Evolutionary conservation across 306 rosid genomes (phyloP).

Genomic region (Medicago lupulina): DNA sequence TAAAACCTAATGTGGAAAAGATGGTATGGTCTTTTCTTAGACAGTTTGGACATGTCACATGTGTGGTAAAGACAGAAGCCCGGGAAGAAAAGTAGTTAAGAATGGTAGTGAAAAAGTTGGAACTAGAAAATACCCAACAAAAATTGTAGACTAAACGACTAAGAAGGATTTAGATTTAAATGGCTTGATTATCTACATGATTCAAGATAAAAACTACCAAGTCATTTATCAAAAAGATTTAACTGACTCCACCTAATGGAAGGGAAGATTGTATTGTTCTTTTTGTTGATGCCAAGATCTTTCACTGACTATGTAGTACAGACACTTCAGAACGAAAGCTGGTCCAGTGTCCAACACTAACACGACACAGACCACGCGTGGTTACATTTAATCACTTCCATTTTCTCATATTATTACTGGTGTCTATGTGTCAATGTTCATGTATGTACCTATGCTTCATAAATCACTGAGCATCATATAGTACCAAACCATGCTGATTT

Average conservation of each 20-base stretch:
- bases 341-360: background rate
- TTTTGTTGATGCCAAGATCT: background rate
- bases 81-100: background rate
- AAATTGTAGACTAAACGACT: background rate
- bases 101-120: background rate
- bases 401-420: background rate
- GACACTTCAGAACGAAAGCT: background rate
- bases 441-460: background rate
- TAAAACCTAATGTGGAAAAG: background rate
- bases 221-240: background rate
- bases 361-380: background rate
- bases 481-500: background rate
- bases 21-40: background rate
- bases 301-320: background rate
- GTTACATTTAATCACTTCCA: background rate
- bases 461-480: background rate
- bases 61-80: background rate
- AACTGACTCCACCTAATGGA: background rate
- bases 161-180: background rate
- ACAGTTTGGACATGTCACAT: background rate
- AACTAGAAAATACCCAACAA: background rate
- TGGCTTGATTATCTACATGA: background rate
- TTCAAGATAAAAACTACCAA: background rate
- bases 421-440: background rate
- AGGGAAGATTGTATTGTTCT: background rate